Conservation (phyloP, 208 protist genomes). For the Acanthamoeba royreba region DNA sequence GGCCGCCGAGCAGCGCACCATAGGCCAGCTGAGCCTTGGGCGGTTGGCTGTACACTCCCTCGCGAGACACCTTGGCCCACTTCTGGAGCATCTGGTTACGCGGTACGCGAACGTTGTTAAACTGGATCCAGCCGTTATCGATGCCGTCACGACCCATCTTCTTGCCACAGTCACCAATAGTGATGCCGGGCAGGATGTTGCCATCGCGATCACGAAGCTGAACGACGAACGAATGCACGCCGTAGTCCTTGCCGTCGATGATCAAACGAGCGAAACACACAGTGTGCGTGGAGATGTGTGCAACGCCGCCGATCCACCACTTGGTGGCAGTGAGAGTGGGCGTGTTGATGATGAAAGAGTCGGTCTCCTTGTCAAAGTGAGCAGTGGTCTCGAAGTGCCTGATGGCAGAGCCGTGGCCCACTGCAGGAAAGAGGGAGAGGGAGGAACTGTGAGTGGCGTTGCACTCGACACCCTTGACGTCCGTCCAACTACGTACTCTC, state of each 20-base stretch:
- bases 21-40: constrained; percentile 48
- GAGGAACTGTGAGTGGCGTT: not conserved
- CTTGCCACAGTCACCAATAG: constrained; percentile 71
- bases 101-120: constrained; percentile 70
- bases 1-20: constrained; percentile 19
- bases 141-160: constrained; percentile 71
- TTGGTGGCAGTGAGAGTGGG: constrained; percentile 65
- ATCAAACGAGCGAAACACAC: constrained; percentile 74
- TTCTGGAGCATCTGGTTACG: constrained; percentile 56
- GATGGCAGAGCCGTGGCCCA: constrained; percentile 72
- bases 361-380: constrained; percentile 48
- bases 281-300: constrained; percentile 42
- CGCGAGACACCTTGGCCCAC: constrained; percentile 53
- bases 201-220: constrained; percentile 57
- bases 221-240: constrained; percentile 74
- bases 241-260: constrained; percentile 68
- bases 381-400: constrained; percentile 75
- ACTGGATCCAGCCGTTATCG: constrained; percentile 75
- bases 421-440: constrained; percentile 23
- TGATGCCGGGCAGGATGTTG: constrained; percentile 1
- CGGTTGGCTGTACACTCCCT: constrained; percentile 54
- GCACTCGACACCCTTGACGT: no score
- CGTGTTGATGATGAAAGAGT: constrained; percentile 74
- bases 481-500: no score
- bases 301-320: constrained; percentile 64